Evolutionary conservation across 2,329 filamentous ascomycete species (phyloP), one percentile per base, ranked within the genome.

Genomic region (Aurifilum marmelostoma): DNA sequence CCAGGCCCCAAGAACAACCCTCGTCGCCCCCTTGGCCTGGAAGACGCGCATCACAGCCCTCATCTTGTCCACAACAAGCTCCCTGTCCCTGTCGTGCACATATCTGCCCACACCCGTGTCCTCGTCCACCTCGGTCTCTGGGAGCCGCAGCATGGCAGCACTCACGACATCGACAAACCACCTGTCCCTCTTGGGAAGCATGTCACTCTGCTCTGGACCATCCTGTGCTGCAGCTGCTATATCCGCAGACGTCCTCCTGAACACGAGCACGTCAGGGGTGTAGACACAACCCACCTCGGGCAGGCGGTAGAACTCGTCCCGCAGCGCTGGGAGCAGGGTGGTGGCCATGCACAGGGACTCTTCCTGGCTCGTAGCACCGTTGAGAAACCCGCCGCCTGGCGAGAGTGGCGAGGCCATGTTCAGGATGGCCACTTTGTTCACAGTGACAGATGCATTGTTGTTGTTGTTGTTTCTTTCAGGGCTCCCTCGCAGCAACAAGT

Each of bases 1-100:
- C 87, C 88, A 90, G 0, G 88, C 88, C 0, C 89, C 89, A 0
- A 91, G 79, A 0, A 91, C 85, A 0, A 90, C 73, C 67, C 79
- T 83, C 50, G 77, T 80, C 4, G 80, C 80, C 0, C 84, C 83
- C 68, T 82, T 83, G 1, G 77, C 74, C 11, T 80, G 76, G 2
- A 82, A 80, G 5, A 90, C 83, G 1, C 87, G 80, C 75, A 91
- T 74, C 1, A 89, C 87, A 7, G 81, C 82, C 34, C 81, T 80
- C 83, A 91, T 90, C 77, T 90, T 90, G 8, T 77, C 76, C 34
- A 82, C 73, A 0, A 83, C 83, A 11, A 85, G 71, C 52, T 87
- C 85, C 1, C 84, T 79, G 67, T 90, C 87, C 59, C 79, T 83
- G 58, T 80, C 77, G 66, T 79, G 80, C 43, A 76, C 80, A 74